Percentiles rank a stretch among this genome's conserved stretches.
Conservation (phyloP, 495 filamentous ascomycete species). For the Glarea lozoyensis region DNA sequence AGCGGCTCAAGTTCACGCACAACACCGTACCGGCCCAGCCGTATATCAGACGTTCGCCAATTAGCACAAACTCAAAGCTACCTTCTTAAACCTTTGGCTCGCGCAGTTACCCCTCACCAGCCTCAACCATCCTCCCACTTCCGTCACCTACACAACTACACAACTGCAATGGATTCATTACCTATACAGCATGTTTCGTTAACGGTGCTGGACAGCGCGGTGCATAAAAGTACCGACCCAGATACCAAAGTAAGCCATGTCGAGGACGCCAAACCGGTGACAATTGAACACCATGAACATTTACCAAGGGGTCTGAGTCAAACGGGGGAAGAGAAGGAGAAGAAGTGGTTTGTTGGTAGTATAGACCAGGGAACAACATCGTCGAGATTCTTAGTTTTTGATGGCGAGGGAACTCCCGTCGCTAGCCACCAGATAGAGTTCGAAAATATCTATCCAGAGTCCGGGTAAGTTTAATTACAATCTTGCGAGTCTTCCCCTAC, state of each 20-base stretch:
- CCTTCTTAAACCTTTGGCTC: too few relatives aligned
- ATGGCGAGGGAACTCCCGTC: constrained; percentile 67
- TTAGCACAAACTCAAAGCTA: too few relatives aligned
- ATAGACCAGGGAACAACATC: constrained; percentile 95
- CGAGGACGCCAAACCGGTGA: constrained; percentile 9
- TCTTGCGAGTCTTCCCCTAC: constrained; percentile 2
- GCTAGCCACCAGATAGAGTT: constrained; percentile 90
- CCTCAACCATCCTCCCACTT: too few relatives aligned
- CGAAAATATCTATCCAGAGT: constrained; percentile 76
- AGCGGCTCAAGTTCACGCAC: too few relatives aligned
- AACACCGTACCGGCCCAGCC: too few relatives aligned
- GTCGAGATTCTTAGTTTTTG: constrained; percentile 87
- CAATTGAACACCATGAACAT: constrained; percentile 12
- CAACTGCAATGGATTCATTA: too few relatives aligned
- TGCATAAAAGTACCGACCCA: constrained; percentile 13
- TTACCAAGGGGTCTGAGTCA: constrained; percentile 16
- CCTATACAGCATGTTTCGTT: too few relatives aligned
- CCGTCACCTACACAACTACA: too few relatives aligned
- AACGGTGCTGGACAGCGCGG: too few relatives aligned
- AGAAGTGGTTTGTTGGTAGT: constrained; percentile 39
- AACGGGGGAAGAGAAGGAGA: constrained; percentile 15
- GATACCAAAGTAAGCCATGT: constrained; percentile 18
- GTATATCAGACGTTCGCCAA: too few relatives aligned
- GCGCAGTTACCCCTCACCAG: too few relatives aligned
- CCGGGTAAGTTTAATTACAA: constrained; percentile 57